These are phyloP conservation scores for Brassica hybrid DNA, from an alignment of 441 rosid genomes.

Conservation along the genomic window DNA sequence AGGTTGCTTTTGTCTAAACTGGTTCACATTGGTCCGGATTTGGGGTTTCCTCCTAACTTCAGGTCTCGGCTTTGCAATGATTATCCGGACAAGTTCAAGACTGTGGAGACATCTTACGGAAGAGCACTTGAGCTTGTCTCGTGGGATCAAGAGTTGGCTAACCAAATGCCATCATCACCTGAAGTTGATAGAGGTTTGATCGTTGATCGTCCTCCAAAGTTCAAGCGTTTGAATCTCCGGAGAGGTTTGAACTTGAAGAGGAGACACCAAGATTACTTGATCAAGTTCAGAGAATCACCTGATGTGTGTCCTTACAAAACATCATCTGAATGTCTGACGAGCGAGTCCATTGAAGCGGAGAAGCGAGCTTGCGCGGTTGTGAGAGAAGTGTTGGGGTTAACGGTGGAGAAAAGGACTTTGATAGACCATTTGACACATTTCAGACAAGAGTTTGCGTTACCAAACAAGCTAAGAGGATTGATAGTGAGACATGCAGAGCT, in stretches of 20 bases:
- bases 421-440: constrained; percentile 88
- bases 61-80: constrained; percentile 86
- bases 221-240: constrained; percentile 73
- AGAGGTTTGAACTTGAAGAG: constrained; percentile 83
- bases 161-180: constrained; percentile 47
- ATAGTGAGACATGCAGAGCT: constrained; percentile 82
- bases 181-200: constrained; percentile 54
- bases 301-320: constrained; percentile 75
- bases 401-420: constrained; percentile 73
- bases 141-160: constrained; percentile 69
- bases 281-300: constrained; percentile 67
- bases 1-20: constrained; percentile 77
- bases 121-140: constrained; percentile 83
- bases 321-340: constrained; percentile 52
- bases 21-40: constrained; percentile 84
- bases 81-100: constrained; percentile 71
- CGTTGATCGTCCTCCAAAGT: constrained; percentile 87
- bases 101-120: constrained; percentile 78
- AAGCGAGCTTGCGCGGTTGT: constrained; percentile 79
- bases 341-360: constrained; percentile 71
- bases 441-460: constrained; percentile 75
- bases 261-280: constrained; percentile 61
- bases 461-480: constrained; percentile 79
- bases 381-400: constrained; percentile 75
- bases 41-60: constrained; percentile 88